Percentiles rank a stretch among this genome's conserved stretches.
Conservation (phyloP, 2,329 filamentous ascomycete genomes). For the Aspergillus eucalypticola region DNA sequence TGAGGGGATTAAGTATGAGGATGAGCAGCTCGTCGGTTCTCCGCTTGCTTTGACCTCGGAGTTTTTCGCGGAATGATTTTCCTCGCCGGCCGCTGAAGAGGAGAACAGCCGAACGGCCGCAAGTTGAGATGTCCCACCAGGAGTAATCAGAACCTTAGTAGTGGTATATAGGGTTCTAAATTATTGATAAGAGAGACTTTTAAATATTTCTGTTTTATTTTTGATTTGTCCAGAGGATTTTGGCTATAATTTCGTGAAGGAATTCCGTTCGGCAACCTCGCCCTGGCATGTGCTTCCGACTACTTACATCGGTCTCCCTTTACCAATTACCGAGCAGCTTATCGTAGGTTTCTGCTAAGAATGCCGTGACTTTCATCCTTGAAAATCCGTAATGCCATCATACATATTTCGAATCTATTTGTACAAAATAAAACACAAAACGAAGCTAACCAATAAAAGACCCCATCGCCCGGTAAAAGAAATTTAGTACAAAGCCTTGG, state of each 20-base stretch:
- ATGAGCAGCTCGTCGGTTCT: constrained; percentile 28
- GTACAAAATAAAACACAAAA: constrained; percentile 28
- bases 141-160: neutral
- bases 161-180: neutral
- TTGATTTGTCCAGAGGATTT: too few species aligned
- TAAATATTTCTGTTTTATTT: too few species aligned
- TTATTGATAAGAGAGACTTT: neutral
- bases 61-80: constrained; percentile 28
- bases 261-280: neutral
- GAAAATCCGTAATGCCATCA: constrained; percentile 7
- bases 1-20: constrained; percentile 20
- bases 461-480: constrained; percentile 1
- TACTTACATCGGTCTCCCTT: neutral
- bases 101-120: constrained; percentile 3
- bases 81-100: constrained; percentile 17
- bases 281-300: neutral
- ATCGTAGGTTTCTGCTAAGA: neutral
- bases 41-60: constrained; percentile 35
- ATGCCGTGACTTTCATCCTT: neutral
- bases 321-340: neutral
- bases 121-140: constrained; percentile 1
- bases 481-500: constrained; percentile 37
- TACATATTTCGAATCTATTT: constrained; percentile 32
- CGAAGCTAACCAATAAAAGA: constrained; percentile 12
- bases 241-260: neutral